phyloP scores from a whole-genome alignment of 371 early-diverging fungal species.

The Thermomucor indicae-seudaticae region DNA sequence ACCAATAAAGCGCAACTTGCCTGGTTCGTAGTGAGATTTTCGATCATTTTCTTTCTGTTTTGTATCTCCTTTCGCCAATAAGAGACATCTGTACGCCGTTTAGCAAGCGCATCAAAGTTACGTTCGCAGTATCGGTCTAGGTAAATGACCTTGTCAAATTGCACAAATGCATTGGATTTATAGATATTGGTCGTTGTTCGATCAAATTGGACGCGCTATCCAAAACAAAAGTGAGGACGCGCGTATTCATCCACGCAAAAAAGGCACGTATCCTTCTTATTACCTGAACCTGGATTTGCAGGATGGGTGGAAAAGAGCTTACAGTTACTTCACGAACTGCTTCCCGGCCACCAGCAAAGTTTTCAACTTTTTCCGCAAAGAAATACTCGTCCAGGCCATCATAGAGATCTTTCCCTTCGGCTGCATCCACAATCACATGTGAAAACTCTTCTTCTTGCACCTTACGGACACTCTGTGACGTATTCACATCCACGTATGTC shows the following conservation, averaged over 20 bases:
- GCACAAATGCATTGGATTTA: slow-evolving; percentile 62
- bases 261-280: background rate
- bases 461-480: slow-evolving; percentile 26
- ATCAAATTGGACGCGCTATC: slow-evolving; percentile 66
- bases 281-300: slow-evolving; percentile 62
- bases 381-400: slow-evolving; percentile 65
- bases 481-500: slow-evolving; percentile 41
- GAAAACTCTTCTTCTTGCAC: slow-evolving; percentile 61
- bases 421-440: slow-evolving; percentile 61
- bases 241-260: background rate
- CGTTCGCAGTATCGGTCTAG: slow-evolving; percentile 53
- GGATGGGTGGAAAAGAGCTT: slow-evolving; percentile 52
- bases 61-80: slow-evolving; percentile 31
- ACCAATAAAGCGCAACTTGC: too few species aligned
- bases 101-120: slow-evolving; percentile 31
- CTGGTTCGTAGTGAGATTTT: slow-evolving; percentile 25
- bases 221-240: background rate
- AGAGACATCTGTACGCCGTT: slow-evolving; percentile 27
- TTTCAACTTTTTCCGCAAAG: slow-evolving; percentile 40
- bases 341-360: slow-evolving; percentile 48
- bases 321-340: slow-evolving; percentile 53
- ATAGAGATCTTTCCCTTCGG: slow-evolving; percentile 53
- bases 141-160: slow-evolving; percentile 49
- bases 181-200: slow-evolving; percentile 50
- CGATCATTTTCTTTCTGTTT: slow-evolving; percentile 16